Conservation (phyloP, 208 protist genomes). For the Acanthamoeba culbertsoni region DNA sequence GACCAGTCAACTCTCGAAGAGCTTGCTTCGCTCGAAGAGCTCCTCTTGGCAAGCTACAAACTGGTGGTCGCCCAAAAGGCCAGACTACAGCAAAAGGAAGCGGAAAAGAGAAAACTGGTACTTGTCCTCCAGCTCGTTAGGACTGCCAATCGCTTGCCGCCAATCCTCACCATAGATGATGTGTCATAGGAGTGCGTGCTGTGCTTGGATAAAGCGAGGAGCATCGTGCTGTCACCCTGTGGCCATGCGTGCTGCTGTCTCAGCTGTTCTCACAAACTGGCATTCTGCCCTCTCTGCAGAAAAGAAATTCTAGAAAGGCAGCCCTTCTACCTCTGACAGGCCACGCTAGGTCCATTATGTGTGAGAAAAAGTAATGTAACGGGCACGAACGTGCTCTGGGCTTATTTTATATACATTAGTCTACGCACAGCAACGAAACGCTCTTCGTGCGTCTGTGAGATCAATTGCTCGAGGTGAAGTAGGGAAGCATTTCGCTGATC, state of each 20-base stretch:
- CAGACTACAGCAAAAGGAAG: not conserved
- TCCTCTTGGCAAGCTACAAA: not conserved
- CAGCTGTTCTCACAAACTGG: not conserved
- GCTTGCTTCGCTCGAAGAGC: not conserved
- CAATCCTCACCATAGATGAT: not conserved
- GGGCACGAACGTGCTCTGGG: too few species aligned
- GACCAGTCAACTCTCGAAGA: not conserved
- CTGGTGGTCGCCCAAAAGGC: not conserved
- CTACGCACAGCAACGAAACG: too few species aligned
- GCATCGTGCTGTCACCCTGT: not conserved
- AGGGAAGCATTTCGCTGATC: conserved; percentile 16
- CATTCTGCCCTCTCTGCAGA: not conserved
- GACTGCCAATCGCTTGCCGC: not conserved
- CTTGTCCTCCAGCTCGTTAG: too few species aligned
- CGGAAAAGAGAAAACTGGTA: not conserved
- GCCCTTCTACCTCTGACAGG: not conserved
- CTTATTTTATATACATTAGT: too few species aligned
- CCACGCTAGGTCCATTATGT: too few species aligned
- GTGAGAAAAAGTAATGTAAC: too few species aligned
- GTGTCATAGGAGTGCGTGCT: not conserved
- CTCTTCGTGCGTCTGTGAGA: too few species aligned
- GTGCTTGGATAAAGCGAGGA: not conserved
- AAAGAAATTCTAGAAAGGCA: not conserved
- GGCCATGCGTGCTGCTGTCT: not conserved
- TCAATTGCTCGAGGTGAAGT: not conserved